Conservation (phyloP, 371 early-diverging fungal species). For the Actinomortierella wolfii region DNA sequence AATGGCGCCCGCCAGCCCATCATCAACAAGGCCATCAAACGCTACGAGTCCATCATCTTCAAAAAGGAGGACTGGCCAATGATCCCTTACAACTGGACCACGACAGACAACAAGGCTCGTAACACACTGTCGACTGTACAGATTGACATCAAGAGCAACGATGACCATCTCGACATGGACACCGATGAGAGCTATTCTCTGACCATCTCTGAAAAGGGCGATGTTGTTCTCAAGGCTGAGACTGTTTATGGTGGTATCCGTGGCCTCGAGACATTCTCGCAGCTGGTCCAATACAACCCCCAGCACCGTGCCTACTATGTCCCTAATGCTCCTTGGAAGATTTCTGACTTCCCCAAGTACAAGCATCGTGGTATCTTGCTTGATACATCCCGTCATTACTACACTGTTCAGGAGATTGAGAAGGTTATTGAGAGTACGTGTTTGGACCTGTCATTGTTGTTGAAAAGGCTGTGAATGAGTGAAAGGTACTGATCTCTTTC, state of each 20-base stretch:
- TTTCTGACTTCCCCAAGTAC: constrained; percentile 66
- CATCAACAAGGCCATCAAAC: constrained; percentile 33
- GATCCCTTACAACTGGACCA: constrained; percentile 46
- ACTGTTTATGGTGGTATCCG: constrained; percentile 77
- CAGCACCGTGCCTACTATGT: constrained; percentile 36
- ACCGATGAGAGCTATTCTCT: constrained; percentile 72
- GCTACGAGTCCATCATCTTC: constrained; percentile 30
- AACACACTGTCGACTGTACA: constrained; percentile 19
- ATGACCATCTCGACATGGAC: constrained; percentile 42
- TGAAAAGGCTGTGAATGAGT: no score
- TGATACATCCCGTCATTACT: constrained; percentile 80
- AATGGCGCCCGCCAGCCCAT: constrained; percentile 25
- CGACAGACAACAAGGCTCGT: constrained; percentile 22
- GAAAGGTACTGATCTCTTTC: no score
- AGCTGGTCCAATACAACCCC: constrained; percentile 56
- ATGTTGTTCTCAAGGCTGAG: constrained; percentile 57
- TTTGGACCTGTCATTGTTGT: not conserved
- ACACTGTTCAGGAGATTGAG: constrained; percentile 61
- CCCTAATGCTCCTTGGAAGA: constrained; percentile 58
- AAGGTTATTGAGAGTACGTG: constrained; percentile 52
- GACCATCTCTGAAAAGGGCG: constrained; percentile 51
- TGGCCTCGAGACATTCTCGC: constrained; percentile 79
- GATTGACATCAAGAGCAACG: constrained; percentile 20
- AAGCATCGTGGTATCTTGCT: constrained; percentile 75
- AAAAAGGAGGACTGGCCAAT: constrained; percentile 41